Percentiles rank a stretch among this genome's conserved stretches.
Conservation (phyloP, 208 protist species). For the Naegleria fowleri region DNA sequence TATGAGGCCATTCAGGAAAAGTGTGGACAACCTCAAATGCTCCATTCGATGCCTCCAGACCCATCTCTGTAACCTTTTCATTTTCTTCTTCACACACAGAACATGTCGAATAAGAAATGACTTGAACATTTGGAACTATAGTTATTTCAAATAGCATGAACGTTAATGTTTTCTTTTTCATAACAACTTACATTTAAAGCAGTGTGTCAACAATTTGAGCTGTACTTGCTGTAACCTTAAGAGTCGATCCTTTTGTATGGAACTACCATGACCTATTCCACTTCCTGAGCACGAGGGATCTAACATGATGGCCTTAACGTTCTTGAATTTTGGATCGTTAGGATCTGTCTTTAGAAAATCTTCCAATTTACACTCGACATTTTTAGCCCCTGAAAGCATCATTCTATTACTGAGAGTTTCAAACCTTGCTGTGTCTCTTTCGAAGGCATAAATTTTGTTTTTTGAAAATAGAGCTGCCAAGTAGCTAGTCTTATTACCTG, state of each 20-base stretch:
- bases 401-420: conserved; percentile 61
- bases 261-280: conserved; percentile 59
- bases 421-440: conserved; percentile 65
- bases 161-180: too few species aligned
- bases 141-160: neutral
- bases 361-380: conserved; percentile 68
- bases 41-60: conserved; percentile 18
- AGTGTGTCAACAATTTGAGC: conserved; percentile 70
- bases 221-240: conserved; percentile 67
- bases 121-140: conserved; percentile 68
- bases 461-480: conserved; percentile 52
- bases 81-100: conserved; percentile 77
- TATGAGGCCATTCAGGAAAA: conserved; percentile 7
- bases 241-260: conserved; percentile 49
- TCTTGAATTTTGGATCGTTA: conserved; percentile 50
- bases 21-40: neutral
- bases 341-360: conserved; percentile 73
- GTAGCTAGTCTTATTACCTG: conserved; percentile 82
- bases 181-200: conserved; percentile 45
- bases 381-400: conserved; percentile 57
- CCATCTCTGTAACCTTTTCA: conserved; percentile 60
- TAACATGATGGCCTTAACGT: conserved; percentile 72
- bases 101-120: conserved; percentile 82
- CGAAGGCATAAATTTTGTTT: conserved; percentile 63
- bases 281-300: conserved; percentile 80